Base-by-base conservation (phyloP, 2,329 filamentous ascomycete species). In the Rhynchosporium secalis region DNA sequence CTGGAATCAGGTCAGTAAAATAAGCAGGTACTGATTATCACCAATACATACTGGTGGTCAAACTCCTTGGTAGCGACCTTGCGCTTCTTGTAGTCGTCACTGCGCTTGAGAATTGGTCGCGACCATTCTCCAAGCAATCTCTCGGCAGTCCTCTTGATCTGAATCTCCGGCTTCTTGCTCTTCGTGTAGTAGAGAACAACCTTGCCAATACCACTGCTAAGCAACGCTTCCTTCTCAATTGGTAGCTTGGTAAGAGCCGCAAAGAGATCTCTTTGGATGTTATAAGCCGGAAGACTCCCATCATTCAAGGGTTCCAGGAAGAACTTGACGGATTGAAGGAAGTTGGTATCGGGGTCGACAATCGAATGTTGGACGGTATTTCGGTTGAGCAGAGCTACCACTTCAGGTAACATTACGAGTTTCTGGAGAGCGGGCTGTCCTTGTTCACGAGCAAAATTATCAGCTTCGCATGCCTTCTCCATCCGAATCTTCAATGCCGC, bases 151-250 rank as follows among this genome's bases (percentile, higher is more conserved):
- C 94, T 88, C 81, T 97, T 97, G 80, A 99, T 97, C 65, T 83
- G 84, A 4, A 88, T 81, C 77, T 98, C 91, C 0, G 93, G 90
- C 68, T 91, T 89, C 79, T 93, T 96, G 80, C 91, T 96, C 77
- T 93, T 93, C 56, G 93, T 97, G 78, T 99, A 99, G 79, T 97
- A 99, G 66, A 96, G 85, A 58, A 97, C 89, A 54, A 99, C 92
- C 76, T 97, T 97, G 73, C 95, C 95, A 67, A 99, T 95, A 26
- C 94, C 93, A 70, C 91, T 96, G 68, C 92, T 93, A 28, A 96
- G 83, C 13, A 99, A 83, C 1, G 89, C 85, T 71, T 98, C 95
- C 74, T 97, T 97, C 74, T 92, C 90, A 68, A 98, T 92, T 5
- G 92, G 92, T 4, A 98, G 83, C 71, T 86, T 88, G 20, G 83